phyloP scores from a whole-genome alignment of 257 asterid species.

The Capsicum rhomboideum region DNA sequence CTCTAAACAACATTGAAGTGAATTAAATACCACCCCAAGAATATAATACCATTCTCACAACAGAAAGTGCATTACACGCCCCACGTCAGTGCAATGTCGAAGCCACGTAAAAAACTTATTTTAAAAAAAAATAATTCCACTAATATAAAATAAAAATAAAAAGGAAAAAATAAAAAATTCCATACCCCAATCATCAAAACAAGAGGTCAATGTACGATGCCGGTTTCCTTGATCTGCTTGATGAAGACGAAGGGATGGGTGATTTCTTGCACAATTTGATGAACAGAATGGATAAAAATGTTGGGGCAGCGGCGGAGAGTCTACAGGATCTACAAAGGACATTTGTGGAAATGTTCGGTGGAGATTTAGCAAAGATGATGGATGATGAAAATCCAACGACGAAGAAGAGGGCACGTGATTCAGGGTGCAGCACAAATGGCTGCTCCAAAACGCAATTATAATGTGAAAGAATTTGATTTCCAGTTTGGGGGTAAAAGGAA shows the following conservation, averaged over 20 bases:
- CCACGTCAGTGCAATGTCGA: too few species aligned
- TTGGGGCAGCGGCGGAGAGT: slow-evolving; percentile 70
- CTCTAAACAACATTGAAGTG: too few species aligned
- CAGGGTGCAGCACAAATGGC: slow-evolving; percentile 32
- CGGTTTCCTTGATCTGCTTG: slow-evolving; percentile 78
- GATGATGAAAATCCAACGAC: slow-evolving; percentile 29
- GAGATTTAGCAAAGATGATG: slow-evolving; percentile 53
- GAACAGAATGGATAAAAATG: slow-evolving; percentile 71
- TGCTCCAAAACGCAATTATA: slow-evolving; percentile 25
- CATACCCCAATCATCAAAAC: too few species aligned
- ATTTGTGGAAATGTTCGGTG: slow-evolving; percentile 81
- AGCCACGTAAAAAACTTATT: too few species aligned
- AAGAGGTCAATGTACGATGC: slow-evolving; percentile 91
- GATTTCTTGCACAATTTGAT: slow-evolving; percentile 75
- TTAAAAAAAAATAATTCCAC: too few species aligned
- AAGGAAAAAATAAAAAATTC: too few species aligned
- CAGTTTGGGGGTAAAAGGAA: too few species aligned
- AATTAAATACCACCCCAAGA: too few species aligned
- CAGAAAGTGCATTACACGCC: too few species aligned
- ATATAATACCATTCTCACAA: too few species aligned
- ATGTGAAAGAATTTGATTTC: too few species aligned
- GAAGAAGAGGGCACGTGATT: slow-evolving; percentile 36
- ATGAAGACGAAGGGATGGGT: slow-evolving; percentile 90
- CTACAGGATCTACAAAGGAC: slow-evolving; percentile 78
- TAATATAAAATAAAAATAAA: too few species aligned